Evolutionary conservation across 83 land plant genomes (phyloP).

Genomic region (Diphasiastrum complanatum): DNA sequence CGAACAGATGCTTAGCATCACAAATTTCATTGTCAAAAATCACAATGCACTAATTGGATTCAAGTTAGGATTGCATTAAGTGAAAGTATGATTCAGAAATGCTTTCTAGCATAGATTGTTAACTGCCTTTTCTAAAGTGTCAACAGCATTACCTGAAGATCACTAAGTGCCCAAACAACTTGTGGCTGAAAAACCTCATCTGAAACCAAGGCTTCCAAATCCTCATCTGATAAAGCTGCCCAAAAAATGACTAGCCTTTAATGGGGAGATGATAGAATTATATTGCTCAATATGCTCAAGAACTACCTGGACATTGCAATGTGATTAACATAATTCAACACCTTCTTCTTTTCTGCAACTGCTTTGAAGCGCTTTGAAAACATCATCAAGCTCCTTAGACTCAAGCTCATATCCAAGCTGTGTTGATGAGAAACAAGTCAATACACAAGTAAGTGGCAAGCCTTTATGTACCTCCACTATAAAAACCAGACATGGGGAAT

Average conservation of each 20-base stretch:
- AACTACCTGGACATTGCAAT: background rate
- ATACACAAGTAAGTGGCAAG: background rate
- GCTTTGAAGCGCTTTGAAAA: conserved; percentile 82
- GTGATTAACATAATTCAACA: conserved; percentile 8
- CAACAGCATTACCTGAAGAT: conserved; percentile 26
- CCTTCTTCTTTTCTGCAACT: conserved; percentile 96
- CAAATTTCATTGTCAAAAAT: no score
- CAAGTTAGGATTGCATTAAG: no score
- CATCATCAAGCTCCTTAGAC: conserved; percentile 62
- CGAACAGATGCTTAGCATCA: no score
- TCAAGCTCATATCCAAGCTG: conserved; percentile 83
- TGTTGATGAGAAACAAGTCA: background rate
- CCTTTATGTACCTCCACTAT: background rate
- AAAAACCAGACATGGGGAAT: background rate
- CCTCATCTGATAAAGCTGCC: conserved; percentile 68
- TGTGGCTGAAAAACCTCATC: conserved; percentile 87
- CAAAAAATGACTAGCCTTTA: background rate
- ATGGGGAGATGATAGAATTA: no score
- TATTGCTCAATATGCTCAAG: no score
- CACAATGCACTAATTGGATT: no score
- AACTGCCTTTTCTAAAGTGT: no score
- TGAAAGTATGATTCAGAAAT: no score
- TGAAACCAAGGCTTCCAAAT: conserved; percentile 63
- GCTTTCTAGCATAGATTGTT: no score
- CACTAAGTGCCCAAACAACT: conserved; percentile 59